Conservation (phyloP, 1,139 yeast genomes). For the Diutina pseudorugosa region DNA sequence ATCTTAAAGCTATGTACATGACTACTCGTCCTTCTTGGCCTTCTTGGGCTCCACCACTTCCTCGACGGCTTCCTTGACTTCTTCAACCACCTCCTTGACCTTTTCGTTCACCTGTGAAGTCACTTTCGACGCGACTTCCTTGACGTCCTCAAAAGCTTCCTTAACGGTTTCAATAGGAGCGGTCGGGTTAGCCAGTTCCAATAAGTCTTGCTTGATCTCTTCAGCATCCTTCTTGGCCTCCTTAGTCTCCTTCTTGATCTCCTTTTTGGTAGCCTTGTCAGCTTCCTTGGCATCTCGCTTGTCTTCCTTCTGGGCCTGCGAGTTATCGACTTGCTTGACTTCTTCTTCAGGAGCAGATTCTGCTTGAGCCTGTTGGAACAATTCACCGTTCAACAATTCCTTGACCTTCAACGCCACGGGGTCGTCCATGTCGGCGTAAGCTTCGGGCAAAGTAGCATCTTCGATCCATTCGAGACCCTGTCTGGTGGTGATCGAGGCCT, state of each 20-base stretch:
- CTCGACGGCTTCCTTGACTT: not conserved
- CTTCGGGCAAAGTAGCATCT: slow-evolving; percentile 23
- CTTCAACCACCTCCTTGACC: not conserved
- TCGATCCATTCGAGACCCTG: slow-evolving; percentile 36
- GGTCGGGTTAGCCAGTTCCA: not conserved
- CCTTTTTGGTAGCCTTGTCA: not conserved
- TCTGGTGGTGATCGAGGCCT: slow-evolving; percentile 53
- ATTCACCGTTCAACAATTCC: slow-evolving; percentile 41
- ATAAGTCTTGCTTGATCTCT: not conserved
- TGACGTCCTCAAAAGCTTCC: not conserved
- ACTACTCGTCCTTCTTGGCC: not conserved
- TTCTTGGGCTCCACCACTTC: not conserved
- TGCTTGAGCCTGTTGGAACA: not conserved
- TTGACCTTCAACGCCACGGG: slow-evolving; percentile 63
- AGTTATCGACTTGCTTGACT: too few species aligned
- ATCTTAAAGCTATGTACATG: not conserved
- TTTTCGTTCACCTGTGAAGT: not conserved
- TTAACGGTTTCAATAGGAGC: not conserved
- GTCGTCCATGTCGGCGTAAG: slow-evolving; percentile 31
- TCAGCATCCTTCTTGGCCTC: not conserved
- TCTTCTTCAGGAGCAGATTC: not conserved
- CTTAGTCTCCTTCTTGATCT: not conserved
- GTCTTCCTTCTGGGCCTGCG: too few species aligned
- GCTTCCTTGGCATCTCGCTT: not conserved
- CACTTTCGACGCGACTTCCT: not conserved